Base-by-base conservation (phyloP, 2,329 filamentous ascomycete genomes). In the Ilyonectria robusta region DNA sequence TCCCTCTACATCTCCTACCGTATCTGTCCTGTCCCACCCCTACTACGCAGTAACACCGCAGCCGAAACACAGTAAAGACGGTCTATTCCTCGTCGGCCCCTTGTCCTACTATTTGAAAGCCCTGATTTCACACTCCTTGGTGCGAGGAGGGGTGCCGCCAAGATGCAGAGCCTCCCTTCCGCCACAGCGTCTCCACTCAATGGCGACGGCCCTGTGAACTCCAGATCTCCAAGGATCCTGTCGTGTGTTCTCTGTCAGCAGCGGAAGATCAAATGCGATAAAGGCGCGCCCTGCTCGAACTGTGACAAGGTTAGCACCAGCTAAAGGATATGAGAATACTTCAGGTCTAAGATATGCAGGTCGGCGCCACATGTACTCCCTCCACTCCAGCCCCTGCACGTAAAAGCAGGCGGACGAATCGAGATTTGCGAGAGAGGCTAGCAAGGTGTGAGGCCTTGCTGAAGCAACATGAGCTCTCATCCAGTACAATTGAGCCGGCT, bases 361-460 rank as follows among this genome's bases (percentile, higher is more conserved):
- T 64, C 37, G 55, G 55, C 31, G 63, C 67, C 17, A 55, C 62
- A 11, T 78, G 76, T 48, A 71, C 70, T 9, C 74, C 76, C 19
- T 77, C 75, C 35, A 69, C 62, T 8, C 76, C 76, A 21, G 76
- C 76, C 23, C 72, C 75, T 19, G 71, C 72, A 21, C 75, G 75
- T 29, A 77, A 76, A 61, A 75, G 76, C 19, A 72, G 74, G n/a
- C 72, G 75, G 8, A 74, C 72, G 7, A 77, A 73, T 17, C 71
- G 77, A 44, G 76, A 78, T 17, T 57, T 78, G 0, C 61, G 77
- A 19, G 74, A 75, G 56, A 68, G 74, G 21, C 62, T 76, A 37
- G 69, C 66, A 23, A 65, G 69, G 37, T 76, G 73, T 31, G 74
- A 76, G 53, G 71, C 69, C 42, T 37, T 75, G 21, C 57, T 76